Evolutionary conservation across 495 filamentous ascomycete species (phyloP), one percentile per base, ranked within the genome.

Genomic region (Penicillium riverlandense): DNA sequence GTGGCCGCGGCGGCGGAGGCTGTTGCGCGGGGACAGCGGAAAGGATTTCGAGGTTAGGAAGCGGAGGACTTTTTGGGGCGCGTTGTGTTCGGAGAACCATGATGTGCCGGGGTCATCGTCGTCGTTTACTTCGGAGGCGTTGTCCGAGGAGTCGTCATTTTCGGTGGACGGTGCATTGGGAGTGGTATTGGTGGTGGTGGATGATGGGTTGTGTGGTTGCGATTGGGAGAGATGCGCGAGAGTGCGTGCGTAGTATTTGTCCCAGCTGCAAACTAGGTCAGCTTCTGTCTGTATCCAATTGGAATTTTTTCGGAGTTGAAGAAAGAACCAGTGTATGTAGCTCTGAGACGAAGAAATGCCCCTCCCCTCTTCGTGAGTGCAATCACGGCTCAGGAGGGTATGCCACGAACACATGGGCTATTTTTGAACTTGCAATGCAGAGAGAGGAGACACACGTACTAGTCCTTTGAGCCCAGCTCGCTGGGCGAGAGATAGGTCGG

Each of bases 381-480:
- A 22, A 22, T 22, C 22, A 4, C 22, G 22, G 22, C 2, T 3
- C 2, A 22, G 3, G 22, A 22, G 22, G 22, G 2, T 22, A 22
- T 22, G 22, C 22, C 22, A 22, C 22, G 6, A 22, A 22, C 22
- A 22, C 22, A 3, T 22, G 22, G 22, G 22, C 22, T 22, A 6
- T 22, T 22, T 22, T 22, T 3, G 22, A 22, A 22, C 22, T 22
- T 22, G 22, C 22, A 22, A 22, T 22, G 2, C 22, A 22, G 22
- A 22, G 22, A 22, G 4, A 22, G 1, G 4, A 22, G 22, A 22
- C 22, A 6, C 22, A 22, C 22, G 32, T 63, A 78, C 75, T 77
- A 78, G 47, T 77, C 69, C 51, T 74, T 77, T 33, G 71, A 74
- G 40, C 75, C 75, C 12, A 78, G 61, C 54, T 76, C 67, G 44